Evolutionary conservation across 2,329 filamentous ascomycete genomes (phyloP), one percentile per base, ranked within the genome.

Genomic region (Sporothrix pseudoabietina): DNA sequence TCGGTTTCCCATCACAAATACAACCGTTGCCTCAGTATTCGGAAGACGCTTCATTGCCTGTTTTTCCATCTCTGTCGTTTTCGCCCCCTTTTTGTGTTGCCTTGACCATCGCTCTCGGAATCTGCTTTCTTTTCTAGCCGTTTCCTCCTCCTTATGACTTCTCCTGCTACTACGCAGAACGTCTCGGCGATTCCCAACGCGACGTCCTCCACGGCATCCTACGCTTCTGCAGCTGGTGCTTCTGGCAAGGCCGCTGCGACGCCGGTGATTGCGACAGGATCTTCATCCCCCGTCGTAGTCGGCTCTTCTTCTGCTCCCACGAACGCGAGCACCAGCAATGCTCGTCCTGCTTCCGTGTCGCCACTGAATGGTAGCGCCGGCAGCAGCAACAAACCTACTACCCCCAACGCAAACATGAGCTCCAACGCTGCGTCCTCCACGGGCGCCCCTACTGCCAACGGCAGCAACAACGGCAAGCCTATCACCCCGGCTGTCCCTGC

Each of bases 321-420:
- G 79, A 82, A 87, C 55, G 41, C 68, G 8, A 61, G 70, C 57
- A 30, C 71, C 81, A 86, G 88, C 82, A 84, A 88, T 87, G 88
- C 87, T 78, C 90, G 90, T 81, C 83, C 88, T 82, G 86, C 88
- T 80, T 89, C 91, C 79, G 88, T 89, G 79, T 90, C 93, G 86
- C 89, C 92, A 82, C 89, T 97, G 88, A 97, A 97, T 88, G 93
- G 93, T 87, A 92, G 92, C 71, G 71, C 74, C 69, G 69, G 49
- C 52, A 71, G 35, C 72, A 74, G 61, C 73, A 76, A 73, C 16
- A 69, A 39, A 26, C 66, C 66, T 30, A 3, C 52, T 14, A 7
- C 61, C n/a, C 65, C 47, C 54, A 72, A 52, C 73, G 70, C 30
- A 26, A 74, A 47, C 70, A 76, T 76, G 75, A 74, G 72, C 66